These are phyloP conservation scores for Phlyctochytrium bullatum DNA, from an alignment of 192 early-diverging fungal species.

Conservation along the genomic window DNA sequence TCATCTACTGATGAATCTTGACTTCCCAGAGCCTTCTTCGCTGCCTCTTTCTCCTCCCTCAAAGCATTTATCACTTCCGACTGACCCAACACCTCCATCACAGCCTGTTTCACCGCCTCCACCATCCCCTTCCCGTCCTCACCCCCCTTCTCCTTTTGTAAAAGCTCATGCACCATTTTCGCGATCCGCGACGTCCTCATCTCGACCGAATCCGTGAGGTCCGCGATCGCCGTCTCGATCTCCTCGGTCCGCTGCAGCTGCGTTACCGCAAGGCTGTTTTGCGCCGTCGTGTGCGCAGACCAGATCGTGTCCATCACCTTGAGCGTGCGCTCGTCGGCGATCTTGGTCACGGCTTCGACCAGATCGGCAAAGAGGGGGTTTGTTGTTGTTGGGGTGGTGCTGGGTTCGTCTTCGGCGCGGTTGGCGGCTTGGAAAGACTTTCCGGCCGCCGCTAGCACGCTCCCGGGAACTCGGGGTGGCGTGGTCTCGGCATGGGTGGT, in stretches of 20 bases:
- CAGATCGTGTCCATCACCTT: slow-evolving; percentile 23
- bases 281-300: slow-evolving; percentile 14
- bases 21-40: neutral
- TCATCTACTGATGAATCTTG: neutral
- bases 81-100: neutral
- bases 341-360: neutral
- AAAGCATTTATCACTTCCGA: too few species aligned
- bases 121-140: neutral
- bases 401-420: too few species aligned
- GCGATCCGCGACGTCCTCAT: slow-evolving; percentile 45
- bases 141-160: too few species aligned
- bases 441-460: too few species aligned
- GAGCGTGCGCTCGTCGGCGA: neutral
- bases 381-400: too few species aligned
- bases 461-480: too few species aligned
- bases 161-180: slow-evolving; percentile 45
- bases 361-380: too few species aligned
- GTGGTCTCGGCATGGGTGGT: too few species aligned
- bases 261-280: neutral
- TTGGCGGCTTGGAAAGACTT: too few species aligned
- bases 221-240: slow-evolving; percentile 29
- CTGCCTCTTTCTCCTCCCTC: neutral
- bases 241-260: slow-evolving; percentile 1
- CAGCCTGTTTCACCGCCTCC: neutral
- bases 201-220: slow-evolving; percentile 42